Evolutionary conservation across 2,329 filamentous ascomycete species (phyloP).

Genomic region (Aspergillus arachidicola): DNA sequence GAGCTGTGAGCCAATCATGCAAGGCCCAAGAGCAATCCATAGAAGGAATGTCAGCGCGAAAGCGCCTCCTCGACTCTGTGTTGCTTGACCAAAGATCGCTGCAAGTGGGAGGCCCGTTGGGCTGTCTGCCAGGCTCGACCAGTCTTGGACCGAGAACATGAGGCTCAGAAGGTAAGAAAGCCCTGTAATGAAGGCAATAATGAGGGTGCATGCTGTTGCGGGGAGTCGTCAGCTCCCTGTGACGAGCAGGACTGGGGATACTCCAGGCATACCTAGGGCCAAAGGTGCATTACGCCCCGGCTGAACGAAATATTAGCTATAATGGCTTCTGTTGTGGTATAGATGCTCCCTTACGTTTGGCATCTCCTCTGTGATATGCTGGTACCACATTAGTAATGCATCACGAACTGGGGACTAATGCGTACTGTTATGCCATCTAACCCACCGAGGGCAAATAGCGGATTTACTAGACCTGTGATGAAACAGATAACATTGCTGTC

Average conservation of each 20-base stretch:
- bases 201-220: conserved; percentile 47
- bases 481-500: conserved; percentile 53
- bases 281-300: conserved; percentile 35
- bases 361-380: conserved; percentile 57
- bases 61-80: conserved; percentile 53
- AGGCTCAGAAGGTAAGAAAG: conserved; percentile 54
- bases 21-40: conserved; percentile 37
- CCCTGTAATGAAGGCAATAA: conserved; percentile 54
- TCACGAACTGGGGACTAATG: background rate
- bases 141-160: conserved; percentile 57
- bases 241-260: background rate
- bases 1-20: conserved; percentile 37
- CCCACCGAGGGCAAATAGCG: conserved; percentile 51
- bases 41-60: conserved; percentile 52
- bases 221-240: conserved; percentile 4
- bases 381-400: background rate
- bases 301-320: conserved; percentile 16
- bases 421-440: conserved; percentile 49
- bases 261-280: conserved; percentile 27
- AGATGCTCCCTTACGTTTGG: conserved; percentile 44
- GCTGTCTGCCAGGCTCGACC: conserved; percentile 43
- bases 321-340: background rate
- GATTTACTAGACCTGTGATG: conserved; percentile 55
- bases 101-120: conserved; percentile 61
- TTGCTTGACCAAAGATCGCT: conserved; percentile 64